Percentiles rank a stretch among this genome's conserved stretches.
These are phyloP conservation scores for Choiromyces venosus DNA, from an alignment of 495 filamentous ascomycete genomes.

Conservation along the genomic window DNA sequence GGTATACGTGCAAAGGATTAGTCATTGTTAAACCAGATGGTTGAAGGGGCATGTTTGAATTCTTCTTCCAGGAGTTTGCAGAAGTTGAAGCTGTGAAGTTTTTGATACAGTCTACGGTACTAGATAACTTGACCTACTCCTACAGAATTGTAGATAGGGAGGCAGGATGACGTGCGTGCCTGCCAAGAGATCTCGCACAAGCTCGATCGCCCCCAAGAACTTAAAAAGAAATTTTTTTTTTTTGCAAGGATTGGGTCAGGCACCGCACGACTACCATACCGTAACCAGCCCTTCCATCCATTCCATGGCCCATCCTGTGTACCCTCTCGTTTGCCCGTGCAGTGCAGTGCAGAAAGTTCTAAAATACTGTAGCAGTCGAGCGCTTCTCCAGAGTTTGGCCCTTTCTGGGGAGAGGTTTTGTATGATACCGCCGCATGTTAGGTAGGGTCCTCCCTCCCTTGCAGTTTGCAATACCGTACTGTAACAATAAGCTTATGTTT, in stretches of 20 bases:
- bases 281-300: neutral
- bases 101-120: no score
- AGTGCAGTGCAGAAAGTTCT: neutral
- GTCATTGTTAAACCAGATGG: constrained; percentile 55
- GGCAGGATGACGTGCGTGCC: neutral
- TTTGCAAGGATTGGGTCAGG: neutral
- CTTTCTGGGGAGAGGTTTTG: neutral
- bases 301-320: neutral
- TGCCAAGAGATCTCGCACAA: neutral
- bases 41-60: constrained; percentile 28
- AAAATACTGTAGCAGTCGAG: neutral
- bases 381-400: neutral
- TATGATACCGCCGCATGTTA: neutral
- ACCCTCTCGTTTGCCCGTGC: neutral
- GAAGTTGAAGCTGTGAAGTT: neutral
- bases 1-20: constrained; percentile 65
- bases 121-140: no score
- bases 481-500: neutral
- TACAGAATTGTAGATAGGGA: no score
- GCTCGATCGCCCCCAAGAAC: neutral
- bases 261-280: neutral
- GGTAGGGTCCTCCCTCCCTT: neutral
- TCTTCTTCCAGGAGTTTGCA: neutral
- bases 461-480: neutral
- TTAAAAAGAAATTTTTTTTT: neutral